Evolutionary conservation across 352 stramenopile species (phyloP), one percentile per base, ranked within the genome.

Genomic region (Phytopythium delawarense): DNA sequence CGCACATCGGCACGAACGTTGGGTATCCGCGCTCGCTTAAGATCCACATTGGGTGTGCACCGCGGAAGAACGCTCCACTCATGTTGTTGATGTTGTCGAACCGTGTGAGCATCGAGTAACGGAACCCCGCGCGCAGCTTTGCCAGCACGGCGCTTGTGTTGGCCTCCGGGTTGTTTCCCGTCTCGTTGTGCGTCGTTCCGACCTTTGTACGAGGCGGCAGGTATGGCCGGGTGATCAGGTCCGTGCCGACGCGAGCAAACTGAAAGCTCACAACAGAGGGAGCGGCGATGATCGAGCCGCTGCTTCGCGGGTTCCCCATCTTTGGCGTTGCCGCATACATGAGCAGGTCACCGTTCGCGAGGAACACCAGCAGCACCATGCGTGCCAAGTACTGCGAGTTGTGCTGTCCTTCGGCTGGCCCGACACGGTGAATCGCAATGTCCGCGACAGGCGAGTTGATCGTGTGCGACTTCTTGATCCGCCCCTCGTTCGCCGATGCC

Each of bases 81-180:
- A 90, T 91, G 56, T 82, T 89, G 66, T 91, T 92, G 34, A 96
- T 86, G 44, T 94, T 92, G 57, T 84, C 51, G 48, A 94, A 96
- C 20, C 72, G 70, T 0, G 84, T 92, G 1, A 96, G 66, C 87
- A 96, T 96, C 21, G 87, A 84, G 64, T 96, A 96, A 20, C 87
- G 83, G 58, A 96, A 96, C 0, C 80, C 83, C 49, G 78, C 80
- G 18, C 82, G 79, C 11, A 95, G 79, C 46, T 92, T 92, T 7
- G 79, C 75, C 8, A 92, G 59, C 11, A 93, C 74, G 7, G 84
- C 81, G 5, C 69, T 83, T 6, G 84, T 90, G 58, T 87, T 93
- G 7, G 76, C 75, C 48, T 91, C 81, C 1, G 71, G 67, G 18
- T 78, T 86, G 44, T 69, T 81, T 12, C 68, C 69, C 46, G 63